phyloP scores from a whole-genome alignment of 768 basidiomycete species.

The Tephrocybe sp. region DNA sequence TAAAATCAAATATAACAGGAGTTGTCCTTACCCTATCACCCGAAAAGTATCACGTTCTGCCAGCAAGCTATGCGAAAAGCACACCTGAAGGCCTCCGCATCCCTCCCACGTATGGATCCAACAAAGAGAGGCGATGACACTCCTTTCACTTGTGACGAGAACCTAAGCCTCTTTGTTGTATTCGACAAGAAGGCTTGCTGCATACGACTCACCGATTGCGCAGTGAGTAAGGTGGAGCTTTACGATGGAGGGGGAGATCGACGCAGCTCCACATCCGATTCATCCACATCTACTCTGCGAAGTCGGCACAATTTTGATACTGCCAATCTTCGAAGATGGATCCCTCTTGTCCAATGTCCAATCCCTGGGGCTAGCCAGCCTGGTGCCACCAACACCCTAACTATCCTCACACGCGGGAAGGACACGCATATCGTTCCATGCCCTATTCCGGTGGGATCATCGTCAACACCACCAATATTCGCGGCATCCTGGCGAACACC shows the following conservation, averaged over 20 bases:
- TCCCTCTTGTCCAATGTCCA: slow-evolving; percentile 46
- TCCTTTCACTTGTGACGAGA: slow-evolving; percentile 53
- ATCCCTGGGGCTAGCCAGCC: slow-evolving; percentile 39
- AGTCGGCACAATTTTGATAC: slow-evolving; percentile 35
- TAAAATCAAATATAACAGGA: slow-evolving; percentile 46
- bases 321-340: slow-evolving; percentile 43
- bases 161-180: slow-evolving; percentile 75
- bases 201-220: slow-evolving; percentile 79
- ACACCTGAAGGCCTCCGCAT: slow-evolving; percentile 35
- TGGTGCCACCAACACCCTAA: slow-evolving; percentile 39
- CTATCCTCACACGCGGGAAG: slow-evolving; percentile 68
- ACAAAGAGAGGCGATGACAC: no score
- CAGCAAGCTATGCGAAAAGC: slow-evolving; percentile 61
- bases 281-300: slow-evolving; percentile 23
- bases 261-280: slow-evolving; percentile 19
- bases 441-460: slow-evolving; percentile 58
- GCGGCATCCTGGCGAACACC: slow-evolving; percentile 55
- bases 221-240: slow-evolving; percentile 75
- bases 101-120: slow-evolving; percentile 24
- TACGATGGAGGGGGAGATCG: slow-evolving; percentile 37
- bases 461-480: slow-evolving; percentile 49
- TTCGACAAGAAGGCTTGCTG: slow-evolving; percentile 87
- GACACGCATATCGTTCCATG: slow-evolving; percentile 65
- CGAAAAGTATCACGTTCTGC: slow-evolving; percentile 65
- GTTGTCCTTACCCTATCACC: slow-evolving; percentile 74